Evolutionary conservation across 441 rosid species (phyloP), one percentile per base, ranked within the genome.

Genomic region (Brassica balearica): DNA sequence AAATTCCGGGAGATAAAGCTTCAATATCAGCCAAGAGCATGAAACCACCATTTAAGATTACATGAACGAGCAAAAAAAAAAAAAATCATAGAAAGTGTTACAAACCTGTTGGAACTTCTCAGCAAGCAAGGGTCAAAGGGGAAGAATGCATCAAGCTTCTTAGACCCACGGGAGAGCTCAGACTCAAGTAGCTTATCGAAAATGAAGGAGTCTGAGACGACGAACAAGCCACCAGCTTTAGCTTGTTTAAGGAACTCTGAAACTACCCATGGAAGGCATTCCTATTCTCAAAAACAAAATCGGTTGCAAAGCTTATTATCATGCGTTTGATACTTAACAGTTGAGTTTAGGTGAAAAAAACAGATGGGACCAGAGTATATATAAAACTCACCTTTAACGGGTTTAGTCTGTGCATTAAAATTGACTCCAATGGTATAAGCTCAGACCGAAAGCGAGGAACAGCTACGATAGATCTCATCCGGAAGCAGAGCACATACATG

Each of bases 41-140:
- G n/a, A n/a, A n/a, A 68, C 58, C 34, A 72, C 61, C 25, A 56
- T 70, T 51, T 19, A 43, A 43, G 34, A 41, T 5, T 5, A 1
- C 14, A 32, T 15, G 29, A 68, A 68, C 72, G 3, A 34, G 20
- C 5, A 4, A 60, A 60, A 8, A 1, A 43, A 3, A 4, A 60
- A 60, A 8, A 1, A 43, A 3, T 1, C 3, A 29, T 6, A 3
- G 5, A 2, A 10, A 64, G 55, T 20, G 22, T 17, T 17, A 46
- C 12, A 29, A 61, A 93, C 98, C 96, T 90, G 89, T 91, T 93
- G 9, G 88, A 79, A 56, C 59, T 80, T 82, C 86, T 85, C 74
- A 96, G 82, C 86, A 94, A 85, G 77, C 93, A 91, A 4, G 98
- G 99, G 77, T 96, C 98, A 65, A 91, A 96, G 1, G 99, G 98